These are phyloP conservation scores for Vishniacozyma victoriae DNA, from an alignment of 768 basidiomycete genomes.

Conservation along the genomic window DNA sequence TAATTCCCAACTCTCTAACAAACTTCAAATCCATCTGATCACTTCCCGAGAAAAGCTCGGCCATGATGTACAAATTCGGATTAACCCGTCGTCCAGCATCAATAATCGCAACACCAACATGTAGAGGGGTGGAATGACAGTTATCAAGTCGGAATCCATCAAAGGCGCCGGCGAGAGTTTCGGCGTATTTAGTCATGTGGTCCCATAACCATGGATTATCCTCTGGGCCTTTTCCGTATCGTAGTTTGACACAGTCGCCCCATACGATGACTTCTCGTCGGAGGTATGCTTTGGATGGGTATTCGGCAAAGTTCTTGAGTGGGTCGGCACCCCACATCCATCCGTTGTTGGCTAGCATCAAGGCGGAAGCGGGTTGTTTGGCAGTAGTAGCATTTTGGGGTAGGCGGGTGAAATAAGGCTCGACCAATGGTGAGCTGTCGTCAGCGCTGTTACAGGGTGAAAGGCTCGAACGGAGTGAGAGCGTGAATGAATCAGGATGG, in stretches of 20 bases:
- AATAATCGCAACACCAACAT: slow-evolving; percentile 91
- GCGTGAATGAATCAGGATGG: too few species aligned
- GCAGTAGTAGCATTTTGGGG: slow-evolving; percentile 49
- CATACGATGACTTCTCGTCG: slow-evolving; percentile 95
- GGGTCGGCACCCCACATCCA: slow-evolving; percentile 99
- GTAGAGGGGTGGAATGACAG: slow-evolving; percentile 92
- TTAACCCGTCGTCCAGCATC: slow-evolving; percentile 83
- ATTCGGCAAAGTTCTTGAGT: slow-evolving; percentile 84
- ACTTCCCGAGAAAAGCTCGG: slow-evolving; percentile 92
- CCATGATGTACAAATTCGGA: slow-evolving; percentile 91
- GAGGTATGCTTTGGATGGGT: slow-evolving; percentile 87
- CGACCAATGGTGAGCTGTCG: slow-evolving; percentile 72
- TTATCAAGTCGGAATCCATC: slow-evolving; percentile 98
- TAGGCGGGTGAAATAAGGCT: slow-evolving; percentile 86
- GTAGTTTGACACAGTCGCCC: slow-evolving; percentile 97
- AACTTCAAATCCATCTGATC: slow-evolving; percentile 90
- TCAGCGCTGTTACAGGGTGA: too few species aligned
- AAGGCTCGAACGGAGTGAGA: too few species aligned
- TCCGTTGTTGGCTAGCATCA: slow-evolving; percentile 92
- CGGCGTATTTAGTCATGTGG: slow-evolving; percentile 80
- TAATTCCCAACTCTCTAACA: slow-evolving; percentile 85
- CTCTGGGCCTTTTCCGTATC: slow-evolving; percentile 72
- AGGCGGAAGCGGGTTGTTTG: slow-evolving; percentile 54
- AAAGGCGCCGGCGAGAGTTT: slow-evolving; percentile 70
- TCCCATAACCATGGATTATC: slow-evolving; percentile 93